These are phyloP conservation scores for Talaromyces nanjingensis DNA, from an alignment of 495 filamentous ascomycete genomes.

Conservation along the genomic window DNA sequence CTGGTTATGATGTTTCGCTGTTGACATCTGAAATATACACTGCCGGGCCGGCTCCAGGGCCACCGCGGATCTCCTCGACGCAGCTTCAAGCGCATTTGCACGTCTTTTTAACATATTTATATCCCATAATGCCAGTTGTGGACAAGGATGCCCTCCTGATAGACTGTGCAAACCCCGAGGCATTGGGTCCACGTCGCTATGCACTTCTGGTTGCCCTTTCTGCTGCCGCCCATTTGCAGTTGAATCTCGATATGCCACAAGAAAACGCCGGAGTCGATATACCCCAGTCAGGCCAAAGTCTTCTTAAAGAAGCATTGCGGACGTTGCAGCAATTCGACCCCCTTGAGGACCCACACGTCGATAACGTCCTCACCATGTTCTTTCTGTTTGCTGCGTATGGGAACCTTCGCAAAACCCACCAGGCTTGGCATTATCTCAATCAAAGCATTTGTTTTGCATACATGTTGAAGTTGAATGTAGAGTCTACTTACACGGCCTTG, in stretches of 20 bases:
- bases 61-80: not conserved
- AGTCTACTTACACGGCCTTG: not conserved
- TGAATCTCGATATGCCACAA: not conserved
- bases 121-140: not conserved
- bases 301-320: not conserved
- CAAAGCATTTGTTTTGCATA: slow-evolving; percentile 4
- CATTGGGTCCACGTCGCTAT: slow-evolving; percentile 4
- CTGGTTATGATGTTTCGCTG: not conserved
- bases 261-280: not conserved
- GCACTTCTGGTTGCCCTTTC: not conserved
- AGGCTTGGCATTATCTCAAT: slow-evolving; percentile 4
- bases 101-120: not conserved
- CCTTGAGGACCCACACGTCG: slow-evolving; percentile 1
- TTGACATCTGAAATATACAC: not conserved
- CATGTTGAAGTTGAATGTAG: slow-evolving; percentile 5
- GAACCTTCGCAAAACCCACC: not conserved
- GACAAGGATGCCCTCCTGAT: not conserved
- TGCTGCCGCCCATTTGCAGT: not conserved
- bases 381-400: slow-evolving; percentile 5
- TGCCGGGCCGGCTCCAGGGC: not conserved
- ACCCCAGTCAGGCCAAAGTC: not conserved
- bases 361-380: slow-evolving; percentile 1
- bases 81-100: slow-evolving; percentile 1
- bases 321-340: slow-evolving; percentile 2
- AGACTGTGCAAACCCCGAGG: not conserved